These are phyloP conservation scores for Epichloe bromicola DNA, from an alignment of 2,329 filamentous ascomycete species.

Conservation along the genomic window DNA sequence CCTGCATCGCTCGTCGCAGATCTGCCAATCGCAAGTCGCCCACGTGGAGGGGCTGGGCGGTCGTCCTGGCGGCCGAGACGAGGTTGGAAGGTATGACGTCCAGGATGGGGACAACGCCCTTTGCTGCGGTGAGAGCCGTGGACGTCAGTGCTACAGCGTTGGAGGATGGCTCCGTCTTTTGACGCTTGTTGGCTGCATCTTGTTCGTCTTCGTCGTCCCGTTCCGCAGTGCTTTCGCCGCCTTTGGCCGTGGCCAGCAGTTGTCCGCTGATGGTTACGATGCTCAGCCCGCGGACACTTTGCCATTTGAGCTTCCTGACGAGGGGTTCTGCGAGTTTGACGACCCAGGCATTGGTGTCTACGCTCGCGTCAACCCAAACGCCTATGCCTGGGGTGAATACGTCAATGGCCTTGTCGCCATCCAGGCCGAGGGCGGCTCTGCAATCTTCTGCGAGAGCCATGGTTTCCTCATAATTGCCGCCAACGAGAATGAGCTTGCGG, in stretches of 20 bases:
- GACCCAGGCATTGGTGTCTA: slow-evolving; percentile 95
- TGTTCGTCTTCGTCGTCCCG: slow-evolving; percentile 32
- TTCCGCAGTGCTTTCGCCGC: slow-evolving; percentile 17
- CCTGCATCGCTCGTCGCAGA: slow-evolving; percentile 70
- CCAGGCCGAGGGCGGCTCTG: slow-evolving; percentile 47
- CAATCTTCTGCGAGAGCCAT: slow-evolving; percentile 67
- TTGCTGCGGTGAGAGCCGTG: slow-evolving; percentile 3
- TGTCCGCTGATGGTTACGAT: slow-evolving; percentile 86
- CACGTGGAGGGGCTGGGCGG: slow-evolving; percentile 82
- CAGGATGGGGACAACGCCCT: slow-evolving; percentile 31
- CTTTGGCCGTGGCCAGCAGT: slow-evolving; percentile 38
- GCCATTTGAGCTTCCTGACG: slow-evolving; percentile 83
- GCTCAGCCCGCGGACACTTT: slow-evolving; percentile 77
- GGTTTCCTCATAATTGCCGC: slow-evolving; percentile 69
- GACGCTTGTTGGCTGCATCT: slow-evolving; percentile 34
- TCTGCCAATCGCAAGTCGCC: slow-evolving; percentile 86
- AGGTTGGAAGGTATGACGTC: slow-evolving; percentile 44
- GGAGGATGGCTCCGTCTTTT: slow-evolving; percentile 28
- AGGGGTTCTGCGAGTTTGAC: slow-evolving; percentile 79
- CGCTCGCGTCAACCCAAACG: slow-evolving; percentile 69
- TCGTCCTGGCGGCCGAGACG: slow-evolving; percentile 59
- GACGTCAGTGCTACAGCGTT: slow-evolving; percentile 11
- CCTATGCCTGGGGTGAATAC: slow-evolving; percentile 77
- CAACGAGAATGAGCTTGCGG: slow-evolving; percentile 85
- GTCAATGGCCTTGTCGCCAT: slow-evolving; percentile 42